Evolutionary conservation across 768 basidiomycete genomes (phyloP), one percentile per base, ranked within the genome.

Genomic region (Cystofilobasidium bisporidii): DNA sequence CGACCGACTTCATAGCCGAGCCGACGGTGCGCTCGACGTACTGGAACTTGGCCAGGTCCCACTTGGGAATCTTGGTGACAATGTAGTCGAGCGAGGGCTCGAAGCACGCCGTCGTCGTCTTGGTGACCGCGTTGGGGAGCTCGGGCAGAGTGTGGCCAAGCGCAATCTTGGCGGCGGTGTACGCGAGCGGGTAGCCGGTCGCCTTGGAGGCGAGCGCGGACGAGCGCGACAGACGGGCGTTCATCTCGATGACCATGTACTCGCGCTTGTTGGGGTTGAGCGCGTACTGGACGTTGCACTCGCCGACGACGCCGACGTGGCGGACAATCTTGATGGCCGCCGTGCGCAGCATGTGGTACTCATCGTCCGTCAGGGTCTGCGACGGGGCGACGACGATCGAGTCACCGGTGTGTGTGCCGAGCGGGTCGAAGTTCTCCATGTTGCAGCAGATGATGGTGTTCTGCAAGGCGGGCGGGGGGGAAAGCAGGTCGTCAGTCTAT

Each of bases 311-410:
- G 67, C 76, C 76, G 71, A 81, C 79, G 71, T 81, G 79, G 69
- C 96, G 86, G 64, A 86, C 84, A 68, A 91, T 89, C 80, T 97
- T 97, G 81, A 99, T 86, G 30, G 96, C 96, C 64, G 94, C 94
- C 70, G 88, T 91, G 64, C 96, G 88, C 71, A 98, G 81, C 96
- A 98, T 98, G 80, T 99, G 94, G 79, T 98, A 99, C 75, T 97
- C 92, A 75, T 92, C 89, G 73, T 98, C 96, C 36, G 94, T 90
- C 24, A 99, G 80, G 0, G 96, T 98, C 78, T 99, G 96, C 4
- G 93, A 97, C 0, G 96, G 96, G 3, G 96, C 96, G 50, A 98
- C 92, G 74, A 99, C 96, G 75, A 99, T 99, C 17, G 96, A 98
- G 77, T 98, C 96, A 72, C 96, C 96, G 24, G 96, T 99, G 77